These are phyloP conservation scores for Immersiella caudata DNA, from an alignment of 495 filamentous ascomycete species.

Conservation along the genomic window DNA sequence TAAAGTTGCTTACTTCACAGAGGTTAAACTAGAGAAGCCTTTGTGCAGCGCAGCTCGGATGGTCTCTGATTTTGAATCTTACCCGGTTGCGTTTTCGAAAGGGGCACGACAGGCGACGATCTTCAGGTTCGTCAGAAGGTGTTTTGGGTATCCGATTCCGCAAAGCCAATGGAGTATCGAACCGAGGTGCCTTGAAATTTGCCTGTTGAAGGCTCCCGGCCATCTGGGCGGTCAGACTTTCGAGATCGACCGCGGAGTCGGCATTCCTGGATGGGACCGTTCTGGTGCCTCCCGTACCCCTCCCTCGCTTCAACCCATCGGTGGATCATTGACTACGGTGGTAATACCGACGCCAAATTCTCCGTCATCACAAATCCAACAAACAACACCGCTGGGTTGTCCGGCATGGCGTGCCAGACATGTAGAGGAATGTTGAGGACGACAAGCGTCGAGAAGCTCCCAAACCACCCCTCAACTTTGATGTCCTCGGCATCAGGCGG, in stretches of 20 bases:
- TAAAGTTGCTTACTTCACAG: conserved; percentile 8
- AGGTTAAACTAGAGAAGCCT: not conserved
- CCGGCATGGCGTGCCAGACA: conserved; percentile 26
- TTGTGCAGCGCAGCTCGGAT: conserved; percentile 10
- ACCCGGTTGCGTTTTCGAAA: conserved; percentile 12
- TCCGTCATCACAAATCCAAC: conserved; percentile 25
- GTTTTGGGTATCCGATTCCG: not conserved
- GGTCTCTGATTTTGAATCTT: conserved; percentile 12
- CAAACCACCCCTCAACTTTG: conserved; percentile 23
- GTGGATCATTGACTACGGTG: not conserved
- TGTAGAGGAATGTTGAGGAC: conserved; percentile 17
- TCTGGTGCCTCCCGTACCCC: not conserved
- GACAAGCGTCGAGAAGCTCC: conserved; percentile 20
- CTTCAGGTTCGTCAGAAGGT: not conserved
- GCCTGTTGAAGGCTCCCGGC: not conserved
- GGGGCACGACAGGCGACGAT: not conserved
- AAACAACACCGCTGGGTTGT: conserved; percentile 30
- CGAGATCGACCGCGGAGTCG: conserved; percentile 1
- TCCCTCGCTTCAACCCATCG: not conserved
- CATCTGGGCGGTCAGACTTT: not conserved
- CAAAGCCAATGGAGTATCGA: not conserved
- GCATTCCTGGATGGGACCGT: not conserved
- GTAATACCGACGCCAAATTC: not conserved
- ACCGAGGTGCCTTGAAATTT: not conserved
- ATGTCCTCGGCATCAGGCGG: conserved; percentile 15